Base-by-base conservation (phyloP, 805 yeast genomes). In the Lipomyces oligophaga region DNA sequence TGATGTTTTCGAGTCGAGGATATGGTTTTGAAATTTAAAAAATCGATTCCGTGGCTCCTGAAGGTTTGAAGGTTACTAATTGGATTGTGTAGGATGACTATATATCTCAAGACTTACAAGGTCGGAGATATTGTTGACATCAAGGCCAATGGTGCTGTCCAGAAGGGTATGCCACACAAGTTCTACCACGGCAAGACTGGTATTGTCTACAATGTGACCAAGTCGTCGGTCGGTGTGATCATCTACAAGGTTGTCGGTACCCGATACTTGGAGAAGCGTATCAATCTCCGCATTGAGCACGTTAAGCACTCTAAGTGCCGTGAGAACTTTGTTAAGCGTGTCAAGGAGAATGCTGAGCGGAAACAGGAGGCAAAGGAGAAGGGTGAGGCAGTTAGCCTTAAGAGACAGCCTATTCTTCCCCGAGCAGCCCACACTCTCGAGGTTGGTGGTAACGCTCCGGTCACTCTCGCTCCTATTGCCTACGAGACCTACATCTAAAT, bases 181-280 rank as follows among this genome's bases (percentile, higher is more conserved):
- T 89, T 80, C 85, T 93, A 93, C 96, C 97, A 93, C 82, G 98
- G 98, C 78, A 93, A 89, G 83, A 93, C 98, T 63, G 98, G 98
- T 83, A 86, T 93, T 66, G 81, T 93, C 62, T 93, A 81, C 95
- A 93, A 93, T 83, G 94, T 93, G 64, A 90, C 98, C 84, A 93
- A 86, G 82, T 77, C 95, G 59, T 79, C 98, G 60, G 97, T 93
- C 62, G 98, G 98, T 84, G 93, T 93, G 66, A 86, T 93, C 69
- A 75, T 93, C 73, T 85, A 93, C 94, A 93, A 93, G 85, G 81
- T 89, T 74, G 97, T 93, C 67, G 97, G 97, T 75, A 77, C 85
- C 94, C 86, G 97, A 80, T 93, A 90, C 88, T 65, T 93, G 63
- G 97, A 93, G 81, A 93, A 93, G 85, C 90, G 96, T 78, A 82